A percentile compares a stretch with the other conserved stretches of the same genome.
Conservation (phyloP, 1,139 yeast species). For the Suhomyces coccinellae region DNA sequence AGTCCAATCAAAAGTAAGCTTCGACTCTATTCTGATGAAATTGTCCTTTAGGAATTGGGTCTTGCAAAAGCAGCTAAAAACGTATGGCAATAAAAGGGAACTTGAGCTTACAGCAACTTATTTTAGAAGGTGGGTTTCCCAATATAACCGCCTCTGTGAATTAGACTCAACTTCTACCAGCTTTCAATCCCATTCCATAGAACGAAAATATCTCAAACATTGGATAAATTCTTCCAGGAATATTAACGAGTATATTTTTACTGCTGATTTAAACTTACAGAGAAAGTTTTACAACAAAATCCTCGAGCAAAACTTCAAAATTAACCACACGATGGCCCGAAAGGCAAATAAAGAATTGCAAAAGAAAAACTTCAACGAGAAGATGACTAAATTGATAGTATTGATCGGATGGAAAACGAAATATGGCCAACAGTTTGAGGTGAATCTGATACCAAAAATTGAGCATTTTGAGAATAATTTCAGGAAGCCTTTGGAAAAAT, state of each 20-base stretch:
- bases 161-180: not conserved
- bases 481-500: constrained; percentile 14
- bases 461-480: constrained; percentile 15
- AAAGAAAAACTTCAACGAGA: constrained; percentile 8
- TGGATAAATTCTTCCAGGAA: constrained; percentile 2
- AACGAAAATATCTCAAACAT: not conserved
- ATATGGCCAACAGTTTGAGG: constrained; percentile 19
- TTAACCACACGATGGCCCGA: not conserved
- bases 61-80: constrained; percentile 3
- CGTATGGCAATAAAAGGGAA: not conserved
- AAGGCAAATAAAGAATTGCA: constrained; percentile 4
- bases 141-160: not conserved
- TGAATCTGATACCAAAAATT: constrained; percentile 19
- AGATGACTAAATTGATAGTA: constrained; percentile 3
- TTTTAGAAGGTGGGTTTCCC: not conserved
- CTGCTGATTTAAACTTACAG: constrained; percentile 23
- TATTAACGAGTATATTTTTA: constrained; percentile 5
- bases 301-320: constrained; percentile 1
- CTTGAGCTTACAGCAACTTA: no score
- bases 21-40: not conserved
- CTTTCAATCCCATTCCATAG: not conserved
- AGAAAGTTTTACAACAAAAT: constrained; percentile 21
- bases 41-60: constrained; percentile 11
- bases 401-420: constrained; percentile 23
- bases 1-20: not conserved